Base-by-base conservation (phyloP, 2,329 filamentous ascomycete genomes). In the Ophiostoma perfectum region DNA sequence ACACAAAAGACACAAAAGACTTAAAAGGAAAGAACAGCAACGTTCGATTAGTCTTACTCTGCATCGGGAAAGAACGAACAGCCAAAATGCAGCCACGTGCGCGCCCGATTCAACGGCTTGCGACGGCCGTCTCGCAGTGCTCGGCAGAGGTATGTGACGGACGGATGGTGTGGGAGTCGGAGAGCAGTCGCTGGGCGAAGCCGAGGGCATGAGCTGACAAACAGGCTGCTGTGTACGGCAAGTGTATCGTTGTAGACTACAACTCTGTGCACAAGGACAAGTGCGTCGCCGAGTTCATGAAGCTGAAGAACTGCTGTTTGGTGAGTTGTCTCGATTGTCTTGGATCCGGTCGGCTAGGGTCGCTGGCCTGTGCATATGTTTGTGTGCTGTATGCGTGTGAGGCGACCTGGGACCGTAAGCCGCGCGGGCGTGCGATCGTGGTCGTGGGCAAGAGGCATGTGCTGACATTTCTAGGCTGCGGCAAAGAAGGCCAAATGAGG, bases 181-280 rank as follows among this genome's bases (percentile, higher is more conserved):
- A 49, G 11, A 14, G 9, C 4, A 62, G 6, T 27, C 27, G 27
- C 27, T 27, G 27, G 27, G 27, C 27, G 27, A 27, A 27, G 27
- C 27, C 27, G 27, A 27, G 27, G 27, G 27, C 27, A 39, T 27
- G 18, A 14, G 36, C 65, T 39, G 65, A 66, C 67, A 16, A 70
- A 14, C 69, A 98, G 94, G 90, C 92, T 66, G 84, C 92, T 2
- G 82, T 86, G 12, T 99, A 98, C 75, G 95, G 94, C 73, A 93
- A 93, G 82, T 99, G 95, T 77, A 88, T 99, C 72, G 85, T 94
- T 66, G 86, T 87, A 52, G 94, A 98, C 76, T 98, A 96, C 79
- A 94, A 94, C 76, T 87, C 92, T 4, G 87, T 97, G 3, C 86
- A 93, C 74, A 96, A 96, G 76, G 92, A 97, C 76, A 95, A 95